Percentiles rank a stretch among this genome's conserved stretches.
phyloP scores from a whole-genome alignment of 768 basidiomycete genomes.

The Cystoderma amianthinum region DNA sequence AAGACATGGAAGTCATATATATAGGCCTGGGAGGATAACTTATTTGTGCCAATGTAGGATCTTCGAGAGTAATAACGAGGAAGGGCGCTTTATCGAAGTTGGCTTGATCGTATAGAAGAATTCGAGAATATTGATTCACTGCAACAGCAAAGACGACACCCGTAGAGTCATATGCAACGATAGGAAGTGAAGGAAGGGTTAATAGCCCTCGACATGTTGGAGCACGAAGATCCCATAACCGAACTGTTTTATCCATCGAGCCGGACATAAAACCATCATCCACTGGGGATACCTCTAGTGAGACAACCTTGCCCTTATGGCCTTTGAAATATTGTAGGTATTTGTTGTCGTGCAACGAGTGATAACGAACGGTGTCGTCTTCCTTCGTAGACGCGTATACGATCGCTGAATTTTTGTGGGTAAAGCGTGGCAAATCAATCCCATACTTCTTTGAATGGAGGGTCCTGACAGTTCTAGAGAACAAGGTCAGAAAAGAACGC shows the following conservation, averaged over 20 bases:
- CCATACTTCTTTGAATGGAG: constrained; percentile 96
- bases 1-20: constrained; percentile 85
- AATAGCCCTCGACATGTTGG: constrained; percentile 74
- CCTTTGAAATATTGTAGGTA: constrained; percentile 95
- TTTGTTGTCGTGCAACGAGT: constrained; percentile 93
- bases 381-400: constrained; percentile 92
- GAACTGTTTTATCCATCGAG: constrained; percentile 89
- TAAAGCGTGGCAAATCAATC: constrained; percentile 89
- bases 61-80: constrained; percentile 73
- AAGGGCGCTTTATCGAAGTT: constrained; percentile 94
- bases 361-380: constrained; percentile 92
- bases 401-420: constrained; percentile 82
- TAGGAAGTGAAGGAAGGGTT: constrained; percentile 65
- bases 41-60: constrained; percentile 66
- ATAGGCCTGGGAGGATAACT: constrained; percentile 85
- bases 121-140: constrained; percentile 75
- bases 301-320: constrained; percentile 84
- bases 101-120: constrained; percentile 78
- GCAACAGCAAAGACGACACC: constrained; percentile 85
- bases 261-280: constrained; percentile 97
- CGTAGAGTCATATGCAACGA: constrained; percentile 78
- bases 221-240: constrained; percentile 90
- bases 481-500: constrained; percentile 12
- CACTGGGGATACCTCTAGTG: constrained; percentile 85
- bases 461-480: constrained; percentile 60